A percentile compares a stretch with the other conserved stretches of the same genome.
These are phyloP conservation scores for Yamadazyma takamatsuzukensis DNA, from an alignment of 805 yeast species.

Conservation along the genomic window DNA sequence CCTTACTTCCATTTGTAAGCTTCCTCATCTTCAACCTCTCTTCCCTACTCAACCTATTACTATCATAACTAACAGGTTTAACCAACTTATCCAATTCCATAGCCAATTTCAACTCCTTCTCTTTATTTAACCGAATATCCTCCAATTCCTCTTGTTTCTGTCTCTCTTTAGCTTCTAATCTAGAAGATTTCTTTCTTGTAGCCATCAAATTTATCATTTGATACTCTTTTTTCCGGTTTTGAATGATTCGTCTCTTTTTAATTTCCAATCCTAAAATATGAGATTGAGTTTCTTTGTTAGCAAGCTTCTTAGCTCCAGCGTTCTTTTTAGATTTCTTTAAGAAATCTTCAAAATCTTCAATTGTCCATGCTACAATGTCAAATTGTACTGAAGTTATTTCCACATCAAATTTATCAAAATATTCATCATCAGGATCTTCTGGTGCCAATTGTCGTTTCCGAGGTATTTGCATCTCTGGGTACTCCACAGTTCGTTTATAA, in stretches of 20 bases:
- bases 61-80: constrained; percentile 10
- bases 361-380: constrained; percentile 27
- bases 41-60: constrained; percentile 27
- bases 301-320: constrained; percentile 3
- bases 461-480: constrained; percentile 28
- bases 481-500: constrained; percentile 34
- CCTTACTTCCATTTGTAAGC: too few relatives aligned
- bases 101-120: constrained; percentile 42
- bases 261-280: constrained; percentile 31
- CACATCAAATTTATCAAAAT: constrained; percentile 29
- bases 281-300: constrained; percentile 6
- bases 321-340: constrained; percentile 18
- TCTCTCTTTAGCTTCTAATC: constrained; percentile 62
- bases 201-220: constrained; percentile 62
- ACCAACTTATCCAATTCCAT: constrained; percentile 24
- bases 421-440: constrained; percentile 26
- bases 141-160: constrained; percentile 52
- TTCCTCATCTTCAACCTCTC: constrained; percentile 32
- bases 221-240: constrained; percentile 57
- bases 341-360: constrained; percentile 26
- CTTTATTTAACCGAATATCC: constrained; percentile 25
- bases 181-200: constrained; percentile 69
- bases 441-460: constrained; percentile 33
- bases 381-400: constrained; percentile 18
- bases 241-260: constrained; percentile 49